A percentile compares a stretch with the other conserved stretches of the same genome.
These are phyloP conservation scores for Amylostereum chailletii DNA, from an alignment of 1,284 basidiomycete species.

Conservation along the genomic window DNA sequence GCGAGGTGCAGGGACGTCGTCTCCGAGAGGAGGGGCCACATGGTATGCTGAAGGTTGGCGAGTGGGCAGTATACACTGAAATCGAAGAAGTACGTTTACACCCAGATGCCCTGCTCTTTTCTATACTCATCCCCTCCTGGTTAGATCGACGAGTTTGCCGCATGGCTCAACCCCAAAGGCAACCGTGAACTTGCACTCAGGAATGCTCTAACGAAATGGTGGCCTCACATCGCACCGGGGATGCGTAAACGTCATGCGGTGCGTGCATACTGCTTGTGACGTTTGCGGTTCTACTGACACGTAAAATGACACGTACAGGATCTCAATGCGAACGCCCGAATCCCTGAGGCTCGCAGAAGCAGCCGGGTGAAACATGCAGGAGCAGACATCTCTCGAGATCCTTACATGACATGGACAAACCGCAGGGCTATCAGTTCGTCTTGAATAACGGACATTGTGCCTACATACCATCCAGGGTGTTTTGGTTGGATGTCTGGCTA, in stretches of 20 bases:
- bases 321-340: constrained; percentile 51
- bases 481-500: too few species aligned
- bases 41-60: constrained; percentile 61
- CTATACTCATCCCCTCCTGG: constrained; percentile 5
- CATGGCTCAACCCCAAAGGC: constrained; percentile 91
- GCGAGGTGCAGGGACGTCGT: constrained; percentile 51
- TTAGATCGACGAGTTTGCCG: constrained; percentile 74
- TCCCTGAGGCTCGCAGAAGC: constrained; percentile 72
- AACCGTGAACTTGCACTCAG: constrained; percentile 81
- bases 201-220: constrained; percentile 76
- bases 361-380: constrained; percentile 55
- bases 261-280: constrained; percentile 23
- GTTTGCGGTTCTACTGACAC: not conserved
- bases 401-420: constrained; percentile 81
- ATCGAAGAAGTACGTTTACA: constrained; percentile 65
- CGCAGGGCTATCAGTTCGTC: constrained; percentile 46
- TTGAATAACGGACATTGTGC: constrained; percentile 7
- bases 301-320: constrained; percentile 36
- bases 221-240: constrained; percentile 76
- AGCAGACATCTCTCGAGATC: constrained; percentile 60
- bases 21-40: constrained; percentile 71
- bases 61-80: constrained; percentile 88
- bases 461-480: too few species aligned
- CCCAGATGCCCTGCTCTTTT: not conserved
- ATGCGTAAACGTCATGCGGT: constrained; percentile 69